Percentiles rank a stretch among this genome's conserved stretches.
Evolutionary conservation across 2,329 filamentous ascomycete genomes (phyloP).

Genomic region (Sphaerulina musiva): DNA sequence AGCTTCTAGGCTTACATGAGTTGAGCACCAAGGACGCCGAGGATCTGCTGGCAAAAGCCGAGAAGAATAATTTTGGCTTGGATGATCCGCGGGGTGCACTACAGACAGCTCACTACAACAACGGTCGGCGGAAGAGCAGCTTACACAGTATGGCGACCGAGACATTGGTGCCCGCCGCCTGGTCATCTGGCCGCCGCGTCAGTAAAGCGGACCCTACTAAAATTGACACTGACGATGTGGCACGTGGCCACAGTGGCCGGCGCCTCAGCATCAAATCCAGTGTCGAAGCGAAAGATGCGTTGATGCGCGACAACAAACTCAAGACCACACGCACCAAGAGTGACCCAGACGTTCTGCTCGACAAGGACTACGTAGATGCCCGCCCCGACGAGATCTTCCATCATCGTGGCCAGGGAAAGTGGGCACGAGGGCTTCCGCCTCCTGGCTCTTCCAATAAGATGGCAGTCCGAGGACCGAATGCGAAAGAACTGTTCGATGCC

Average conservation of each 20-base stretch:
- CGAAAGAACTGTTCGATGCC: conserved; percentile 11
- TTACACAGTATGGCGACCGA: conserved; percentile 7
- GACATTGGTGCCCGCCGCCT: conserved; percentile 9
- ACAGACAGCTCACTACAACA: neutral
- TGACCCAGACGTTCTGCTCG: conserved; percentile 18
- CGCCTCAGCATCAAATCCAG: conserved; percentile 15
- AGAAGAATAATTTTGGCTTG: conserved; percentile 2
- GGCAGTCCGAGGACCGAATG: conserved; percentile 28
- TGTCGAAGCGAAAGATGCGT: conserved; percentile 2
- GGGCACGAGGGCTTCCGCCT: conserved; percentile 26
- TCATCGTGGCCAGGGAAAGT: conserved; percentile 25
- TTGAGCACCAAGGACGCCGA: conserved; percentile 4
- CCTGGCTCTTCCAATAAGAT: conserved; percentile 24
- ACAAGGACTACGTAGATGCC: conserved; percentile 22
- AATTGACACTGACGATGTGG: conserved; percentile 18
- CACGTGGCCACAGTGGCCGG: conserved; percentile 12
- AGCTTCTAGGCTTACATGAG: conserved; percentile 5
- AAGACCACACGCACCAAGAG: conserved; percentile 10
- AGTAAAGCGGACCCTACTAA: conserved; percentile 18
- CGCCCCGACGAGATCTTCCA: conserved; percentile 27
- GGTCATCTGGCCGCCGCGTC: conserved; percentile 19
- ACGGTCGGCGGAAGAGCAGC: conserved; percentile 14
- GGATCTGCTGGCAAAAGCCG: conserved; percentile 1
- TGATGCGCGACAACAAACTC: conserved; percentile 3
- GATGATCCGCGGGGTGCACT: conserved; percentile 2